Percentiles rank a stretch among this genome's conserved stretches.
These are phyloP conservation scores for Herpetospermum pedunculosum DNA, from an alignment of 306 rosid species.

Conservation along the genomic window DNA sequence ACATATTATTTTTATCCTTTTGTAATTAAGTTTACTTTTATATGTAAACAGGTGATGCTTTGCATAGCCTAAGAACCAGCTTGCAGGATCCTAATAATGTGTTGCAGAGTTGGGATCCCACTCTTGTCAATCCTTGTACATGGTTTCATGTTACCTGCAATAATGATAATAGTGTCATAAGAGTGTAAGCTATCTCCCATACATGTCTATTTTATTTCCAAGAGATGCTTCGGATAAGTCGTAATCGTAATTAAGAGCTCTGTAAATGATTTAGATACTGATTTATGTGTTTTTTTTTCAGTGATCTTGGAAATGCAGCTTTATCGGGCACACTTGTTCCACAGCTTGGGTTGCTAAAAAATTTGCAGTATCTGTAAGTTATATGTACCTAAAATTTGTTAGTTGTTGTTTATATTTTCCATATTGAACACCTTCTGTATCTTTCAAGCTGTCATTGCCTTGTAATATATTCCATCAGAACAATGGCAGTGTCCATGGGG, in stretches of 20 bases:
- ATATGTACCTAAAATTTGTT: slow-evolving; percentile 9
- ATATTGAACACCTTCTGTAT: background rate
- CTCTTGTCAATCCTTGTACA: slow-evolving; percentile 96
- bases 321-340: slow-evolving; percentile 93
- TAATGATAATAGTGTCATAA: slow-evolving; percentile 90
- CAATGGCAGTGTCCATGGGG: background rate
- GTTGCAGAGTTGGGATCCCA: slow-evolving; percentile 99
- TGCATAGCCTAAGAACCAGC: slow-evolving; percentile 81
- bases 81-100: slow-evolving; percentile 91
- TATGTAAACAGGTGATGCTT: slow-evolving; percentile 72
- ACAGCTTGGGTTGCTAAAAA: slow-evolving; percentile 91
- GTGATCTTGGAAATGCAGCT: slow-evolving; percentile 97
- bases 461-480: background rate
- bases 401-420: background rate
- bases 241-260: background rate
- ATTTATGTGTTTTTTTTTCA: slow-evolving; percentile 23
- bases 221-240: slow-evolving; percentile 4
- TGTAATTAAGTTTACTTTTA: slow-evolving; percentile 10
- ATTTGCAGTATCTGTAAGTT: slow-evolving; percentile 90
- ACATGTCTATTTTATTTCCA: slow-evolving; percentile 5
- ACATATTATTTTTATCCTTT: slow-evolving; percentile 3
- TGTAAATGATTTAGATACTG: slow-evolving; percentile 7
- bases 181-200: slow-evolving; percentile 61
- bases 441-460: background rate
- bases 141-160: slow-evolving; percentile 99